Evolutionary conservation across 352 stramenopile species (phyloP).

Genomic region (Pilasporangium apinafurcum): DNA sequence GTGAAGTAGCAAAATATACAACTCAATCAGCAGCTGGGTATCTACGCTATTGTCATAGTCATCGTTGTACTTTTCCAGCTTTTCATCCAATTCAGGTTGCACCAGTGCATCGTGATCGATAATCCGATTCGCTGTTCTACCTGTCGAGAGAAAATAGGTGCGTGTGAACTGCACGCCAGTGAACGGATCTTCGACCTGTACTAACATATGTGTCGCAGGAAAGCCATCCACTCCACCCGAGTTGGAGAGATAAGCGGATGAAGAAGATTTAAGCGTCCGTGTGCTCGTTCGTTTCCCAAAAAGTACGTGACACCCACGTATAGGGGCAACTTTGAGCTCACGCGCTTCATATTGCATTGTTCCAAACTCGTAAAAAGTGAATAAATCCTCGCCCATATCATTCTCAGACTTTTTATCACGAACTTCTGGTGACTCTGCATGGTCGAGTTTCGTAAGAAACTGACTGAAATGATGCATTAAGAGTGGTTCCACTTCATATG

Average conservation of each 20-base stretch:
- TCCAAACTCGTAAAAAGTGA: conserved; percentile 80
- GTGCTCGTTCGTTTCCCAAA: conserved; percentile 45
- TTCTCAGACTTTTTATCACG: conserved; percentile 36
- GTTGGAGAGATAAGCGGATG: conserved; percentile 21
- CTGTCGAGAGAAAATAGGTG: conserved; percentile 66
- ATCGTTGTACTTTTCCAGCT: conserved; percentile 9
- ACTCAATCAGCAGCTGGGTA: conserved; percentile 24
- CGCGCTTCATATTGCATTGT: conserved; percentile 53
- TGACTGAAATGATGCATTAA: conserved; percentile 53
- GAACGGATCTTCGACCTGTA: conserved; percentile 69
- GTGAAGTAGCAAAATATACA: conserved; percentile 31
- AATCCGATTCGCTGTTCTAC: conserved; percentile 34
- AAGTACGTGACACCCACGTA: conserved; percentile 48
- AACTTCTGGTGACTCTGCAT: conserved; percentile 35
- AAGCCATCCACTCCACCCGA: conserved; percentile 11
- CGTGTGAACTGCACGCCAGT: conserved; percentile 51
- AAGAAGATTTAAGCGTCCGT: conserved; percentile 22
- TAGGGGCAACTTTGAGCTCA: conserved; percentile 15
- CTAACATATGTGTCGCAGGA: conserved; percentile 53
- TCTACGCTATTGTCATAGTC: conserved; percentile 5
- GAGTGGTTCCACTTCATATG: conserved; percentile 42
- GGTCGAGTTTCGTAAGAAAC: conserved; percentile 66
- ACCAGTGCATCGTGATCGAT: conserved; percentile 65
- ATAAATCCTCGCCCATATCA: conserved; percentile 56
- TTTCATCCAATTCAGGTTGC: conserved; percentile 8